Evolutionary conservation across 108 stramenopile species (phyloP).

Genomic region (Cylindrotheca closterium): DNA sequence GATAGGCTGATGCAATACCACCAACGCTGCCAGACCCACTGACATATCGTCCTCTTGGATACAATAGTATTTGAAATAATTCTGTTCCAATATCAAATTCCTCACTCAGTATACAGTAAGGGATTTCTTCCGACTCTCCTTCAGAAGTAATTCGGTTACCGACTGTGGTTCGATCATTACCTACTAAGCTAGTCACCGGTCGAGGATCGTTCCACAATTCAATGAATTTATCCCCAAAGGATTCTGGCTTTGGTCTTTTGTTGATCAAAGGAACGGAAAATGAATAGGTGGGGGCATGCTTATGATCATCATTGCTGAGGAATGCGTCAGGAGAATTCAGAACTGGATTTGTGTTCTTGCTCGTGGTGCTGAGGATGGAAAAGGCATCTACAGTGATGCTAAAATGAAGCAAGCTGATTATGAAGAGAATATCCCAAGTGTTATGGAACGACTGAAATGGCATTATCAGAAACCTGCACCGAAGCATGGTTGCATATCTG

Average conservation of each 20-base stretch:
- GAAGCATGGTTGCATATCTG: too few species aligned
- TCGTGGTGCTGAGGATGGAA: too few species aligned
- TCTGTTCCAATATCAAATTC: constrained; percentile 30
- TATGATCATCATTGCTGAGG: too few species aligned
- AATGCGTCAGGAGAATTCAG: too few species aligned
- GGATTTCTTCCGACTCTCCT: constrained; percentile 8
- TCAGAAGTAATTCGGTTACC: constrained; percentile 9
- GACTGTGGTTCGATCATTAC: constrained; percentile 10
- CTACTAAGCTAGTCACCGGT: constrained; percentile 32
- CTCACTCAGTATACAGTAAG: constrained; percentile 45
- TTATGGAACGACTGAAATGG: too few species aligned
- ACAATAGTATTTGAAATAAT: constrained; percentile 44
- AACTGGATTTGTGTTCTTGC: too few species aligned
- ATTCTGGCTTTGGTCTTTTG: constrained; percentile 42
- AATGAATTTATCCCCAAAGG: constrained; percentile 21
- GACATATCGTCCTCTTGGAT: constrained; percentile 47
- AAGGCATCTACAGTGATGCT: too few species aligned
- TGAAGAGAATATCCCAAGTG: too few species aligned
- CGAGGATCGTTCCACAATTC: constrained; percentile 62
- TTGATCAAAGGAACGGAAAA: constrained; percentile 48
- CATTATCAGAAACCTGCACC: too few species aligned
- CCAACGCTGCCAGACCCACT: background rate
- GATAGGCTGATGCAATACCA: constrained; percentile 45
- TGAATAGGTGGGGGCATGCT: background rate
- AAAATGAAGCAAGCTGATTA: too few species aligned